Percentiles rank a stretch among this genome's conserved stretches.
Evolutionary conservation across 441 rosid genomes (phyloP).

Genomic region (Capsella rubella): DNA sequence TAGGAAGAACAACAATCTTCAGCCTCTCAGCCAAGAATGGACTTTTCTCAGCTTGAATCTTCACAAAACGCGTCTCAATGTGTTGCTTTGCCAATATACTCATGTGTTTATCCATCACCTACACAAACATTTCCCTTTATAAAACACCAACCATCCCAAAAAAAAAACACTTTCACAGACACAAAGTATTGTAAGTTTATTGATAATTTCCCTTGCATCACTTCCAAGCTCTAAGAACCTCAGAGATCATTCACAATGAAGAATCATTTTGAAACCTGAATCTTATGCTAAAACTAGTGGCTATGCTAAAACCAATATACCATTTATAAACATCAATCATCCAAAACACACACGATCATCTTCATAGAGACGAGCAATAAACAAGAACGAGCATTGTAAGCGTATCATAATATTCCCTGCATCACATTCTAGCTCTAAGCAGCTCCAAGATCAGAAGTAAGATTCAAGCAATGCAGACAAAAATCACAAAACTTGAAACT

Average conservation of each 20-base stretch:
- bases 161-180: neutral
- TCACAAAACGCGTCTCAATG: constrained; percentile 90
- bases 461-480: neutral
- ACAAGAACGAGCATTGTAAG: neutral
- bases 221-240: neutral
- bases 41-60: constrained; percentile 96
- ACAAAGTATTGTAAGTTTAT: neutral
- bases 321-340: neutral
- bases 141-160: neutral
- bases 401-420: neutral
- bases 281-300: constrained; percentile 3
- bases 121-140: constrained; percentile 13
- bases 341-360: neutral
- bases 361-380: neutral
- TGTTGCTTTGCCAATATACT: constrained; percentile 84
- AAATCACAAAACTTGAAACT: neutral
- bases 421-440: neutral
- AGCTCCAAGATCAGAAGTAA: neutral
- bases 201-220: neutral
- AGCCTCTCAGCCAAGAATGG: constrained; percentile 93
- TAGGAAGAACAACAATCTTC: constrained; percentile 90
- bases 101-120: constrained; percentile 96
- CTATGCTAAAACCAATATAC: neutral
- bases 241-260: neutral
- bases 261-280: neutral